Base-by-base conservation (phyloP, 2,329 filamentous ascomycete species). In the Fusarium pseudonygamai region DNA sequence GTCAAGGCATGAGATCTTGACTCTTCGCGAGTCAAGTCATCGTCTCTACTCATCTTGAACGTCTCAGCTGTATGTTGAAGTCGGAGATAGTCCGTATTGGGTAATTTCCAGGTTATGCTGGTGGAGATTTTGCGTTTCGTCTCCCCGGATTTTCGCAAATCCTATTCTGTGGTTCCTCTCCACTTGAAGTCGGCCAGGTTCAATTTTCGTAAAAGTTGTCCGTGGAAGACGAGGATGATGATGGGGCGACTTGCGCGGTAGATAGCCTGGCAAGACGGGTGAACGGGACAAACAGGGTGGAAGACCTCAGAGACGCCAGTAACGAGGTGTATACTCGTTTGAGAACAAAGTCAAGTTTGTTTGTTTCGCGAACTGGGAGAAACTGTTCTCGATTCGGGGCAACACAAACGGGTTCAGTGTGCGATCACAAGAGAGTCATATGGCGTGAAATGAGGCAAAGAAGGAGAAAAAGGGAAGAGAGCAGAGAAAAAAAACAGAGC, bases 1-100 rank as follows among this genome's bases (percentile, higher is more conserved):
- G 42, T 69, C n/a, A 78, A 45, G 18, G 55, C 18, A 14, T 63
- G 49, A n/a, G 16, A 14, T 42, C 10, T 50, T 13, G 37, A 37
- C 43, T 71, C 70, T 12, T 53, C 22, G 7, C 28, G 69, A 62
- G 62, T 36, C 15, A 47, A 26, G 14, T 46, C 47, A 10, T 67
- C 43, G 37, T 76, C 58, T 37, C 50, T 24, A 6, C 52, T 55
- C 75, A 77, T 77, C n/a, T 18, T 69, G 45, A 22, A 42, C 15
- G 26, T 42, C 36, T n/a, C 15, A 42, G 11, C 20, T 55, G 20
- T n/a, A 16, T 42, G 24, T 7, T 28, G 12, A 55, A 12, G 67
- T n/a, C 22, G 15, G 37, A n/a, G 26, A 49, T 56, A 24, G 71
- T 34, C 71, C 59, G n/a, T n/a, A 60, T 74, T 69, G 16, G 59